Conservation (phyloP, 169 alveolate genomes). For the Blepharisma undulans region DNA sequence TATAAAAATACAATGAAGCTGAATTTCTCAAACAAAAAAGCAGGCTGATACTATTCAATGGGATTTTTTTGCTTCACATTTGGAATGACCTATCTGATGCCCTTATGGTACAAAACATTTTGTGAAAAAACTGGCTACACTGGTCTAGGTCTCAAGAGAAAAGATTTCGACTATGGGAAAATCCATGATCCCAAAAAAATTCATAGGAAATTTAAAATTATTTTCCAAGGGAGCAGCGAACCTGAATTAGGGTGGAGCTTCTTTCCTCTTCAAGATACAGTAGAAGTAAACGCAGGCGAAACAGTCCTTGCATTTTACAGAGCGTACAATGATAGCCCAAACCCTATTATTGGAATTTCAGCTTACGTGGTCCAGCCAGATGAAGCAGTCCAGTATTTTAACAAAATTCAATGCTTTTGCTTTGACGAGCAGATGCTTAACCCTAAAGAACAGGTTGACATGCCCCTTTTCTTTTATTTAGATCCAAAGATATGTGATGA, state of each 20-base stretch:
- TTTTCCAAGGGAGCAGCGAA: conserved; percentile 23
- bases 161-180: conserved; percentile 22
- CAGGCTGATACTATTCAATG: conserved; percentile 21
- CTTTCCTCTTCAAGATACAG: conserved; percentile 46
- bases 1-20: neutral
- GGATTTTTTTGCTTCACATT: conserved; percentile 19
- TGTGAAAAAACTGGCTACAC: conserved; percentile 39
- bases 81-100: conserved; percentile 34
- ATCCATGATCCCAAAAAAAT: conserved; percentile 24
- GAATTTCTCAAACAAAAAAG: neutral
- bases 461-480: conserved; percentile 93
- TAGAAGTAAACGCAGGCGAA: conserved; percentile 65
- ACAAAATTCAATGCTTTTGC: conserved; percentile 95
- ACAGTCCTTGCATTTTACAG: conserved; percentile 63
- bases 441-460: conserved; percentile 94
- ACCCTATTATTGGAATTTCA: conserved; percentile 85
- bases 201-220: conserved; percentile 27
- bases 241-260: conserved; percentile 67
- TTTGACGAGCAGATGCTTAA: conserved; percentile 93
- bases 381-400: conserved; percentile 93
- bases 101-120: conserved; percentile 8
- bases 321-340: conserved; percentile 58
- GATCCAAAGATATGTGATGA: conserved; percentile 92
- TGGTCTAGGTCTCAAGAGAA: conserved; percentile 16
- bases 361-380: conserved; percentile 92